Base-by-base conservation (phyloP, 306 rosid genomes). In the Pterocarpus macrocarpus region DNA sequence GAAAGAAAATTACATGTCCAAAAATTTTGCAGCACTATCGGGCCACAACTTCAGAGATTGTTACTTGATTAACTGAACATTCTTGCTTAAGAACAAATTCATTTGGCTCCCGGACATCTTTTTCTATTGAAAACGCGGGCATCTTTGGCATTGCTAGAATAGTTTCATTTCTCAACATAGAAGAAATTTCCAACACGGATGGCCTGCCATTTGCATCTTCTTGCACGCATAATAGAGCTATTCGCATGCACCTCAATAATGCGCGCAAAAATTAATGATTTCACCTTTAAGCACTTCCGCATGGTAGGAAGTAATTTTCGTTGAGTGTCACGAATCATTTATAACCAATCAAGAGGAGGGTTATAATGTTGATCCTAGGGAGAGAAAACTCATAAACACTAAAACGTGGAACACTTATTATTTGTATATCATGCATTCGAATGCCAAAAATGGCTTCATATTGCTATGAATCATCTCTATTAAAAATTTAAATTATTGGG, bases 181-280 rank as follows among this genome's bases (percentile, higher is more conserved):
- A 77, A 5, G 63, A 73, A 47, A 85, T 61, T 78, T 80, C 75
- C 47, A 85, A 33, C 85, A 82, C 72, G 30, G 87, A 71, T 5
- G 87, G 90, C 69, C 85, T 79, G 16, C 75, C 90, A 8, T 36
- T 64, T 13, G 88, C 79, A 7, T 59, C 44, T 50, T 86, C 85
- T 33, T 76, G 85, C 14, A 76, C 90, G 5, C 89, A 86, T 15
- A 85, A 66, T n/a, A 88, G 78, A 58, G 77, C 87, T 39, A 82
- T 64, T 68, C 71, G 75, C 78, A 87, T 33, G 81, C 86, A 80
- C 36, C 68, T 69, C 77, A 73, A 22, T 47, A 85, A 50, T 62
- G 85, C n/a, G n/a, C n/a, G n/a, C 1, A 22, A 22, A 22, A 22
- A 22, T 0, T 22, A 22, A 22, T 22, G 28, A 22, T 22, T 22